phyloP scores from a whole-genome alignment of 495 filamentous ascomycete species.

The Hypoxylon crocopeplum region DNA sequence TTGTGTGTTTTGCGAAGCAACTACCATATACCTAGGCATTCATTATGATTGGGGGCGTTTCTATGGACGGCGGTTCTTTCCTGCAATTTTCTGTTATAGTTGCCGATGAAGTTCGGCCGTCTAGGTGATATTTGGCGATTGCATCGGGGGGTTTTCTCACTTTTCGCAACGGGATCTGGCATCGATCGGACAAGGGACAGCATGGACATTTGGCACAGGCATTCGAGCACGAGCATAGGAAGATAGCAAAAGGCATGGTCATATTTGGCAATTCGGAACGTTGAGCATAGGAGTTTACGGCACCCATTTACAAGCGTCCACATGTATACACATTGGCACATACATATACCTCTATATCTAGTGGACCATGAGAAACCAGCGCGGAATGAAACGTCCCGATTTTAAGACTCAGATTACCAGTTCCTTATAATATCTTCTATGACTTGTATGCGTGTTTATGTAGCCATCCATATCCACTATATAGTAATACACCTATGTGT shows the following conservation, averaged over 20 bases:
- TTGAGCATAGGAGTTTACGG: conserved; percentile 22
- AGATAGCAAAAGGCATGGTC: conserved; percentile 9
- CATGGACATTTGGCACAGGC: conserved; percentile 19
- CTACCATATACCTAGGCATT: conserved; percentile 12
- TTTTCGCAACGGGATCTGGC: conserved; percentile 11
- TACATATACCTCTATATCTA: too few relatives aligned
- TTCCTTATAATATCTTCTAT: not conserved
- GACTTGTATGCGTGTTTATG: too few relatives aligned
- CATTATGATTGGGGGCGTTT: conserved; percentile 15
- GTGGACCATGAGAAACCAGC: not conserved
- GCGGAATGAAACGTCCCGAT: conserved; percentile 8
- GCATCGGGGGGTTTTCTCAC: conserved; percentile 2
- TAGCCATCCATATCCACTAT: too few relatives aligned
- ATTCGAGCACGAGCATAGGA: conserved; percentile 21
- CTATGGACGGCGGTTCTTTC: not conserved
- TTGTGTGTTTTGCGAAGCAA: not conserved
- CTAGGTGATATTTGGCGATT: conserved; percentile 7
- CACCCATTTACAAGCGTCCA: not conserved
- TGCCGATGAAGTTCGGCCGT: not conserved
- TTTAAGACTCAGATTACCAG: not conserved
- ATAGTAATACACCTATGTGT: too few relatives aligned
- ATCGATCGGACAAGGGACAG: conserved; percentile 11
- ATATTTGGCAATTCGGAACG: conserved; percentile 11
- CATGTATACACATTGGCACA: too few relatives aligned
- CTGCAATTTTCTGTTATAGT: conserved; percentile 11